Evolutionary conservation across 139 green algal genomes (phyloP).

Genomic region (Coelastrella sp.): DNA sequence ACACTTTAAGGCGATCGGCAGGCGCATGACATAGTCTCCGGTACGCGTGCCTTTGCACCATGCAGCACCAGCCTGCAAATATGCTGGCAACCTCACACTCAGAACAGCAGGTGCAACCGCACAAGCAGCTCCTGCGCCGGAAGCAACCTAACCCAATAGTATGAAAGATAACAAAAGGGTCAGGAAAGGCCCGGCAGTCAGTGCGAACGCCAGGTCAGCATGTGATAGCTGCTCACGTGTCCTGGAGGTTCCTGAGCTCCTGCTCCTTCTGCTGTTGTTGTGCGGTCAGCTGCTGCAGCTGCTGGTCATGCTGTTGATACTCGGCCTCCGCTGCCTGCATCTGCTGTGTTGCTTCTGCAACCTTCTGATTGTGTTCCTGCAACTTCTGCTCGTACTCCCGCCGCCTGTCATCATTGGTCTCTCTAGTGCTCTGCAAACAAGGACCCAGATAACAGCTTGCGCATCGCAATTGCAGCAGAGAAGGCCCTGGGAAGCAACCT

Average conservation of each 20-base stretch:
- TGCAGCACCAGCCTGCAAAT: neutral
- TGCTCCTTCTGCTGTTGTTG: neutral
- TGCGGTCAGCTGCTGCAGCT: neutral
- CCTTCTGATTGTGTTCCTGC: slow-evolving; percentile 1
- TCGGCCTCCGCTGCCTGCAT: neutral
- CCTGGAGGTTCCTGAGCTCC: neutral
- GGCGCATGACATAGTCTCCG: too few species aligned
- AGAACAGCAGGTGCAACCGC: neutral
- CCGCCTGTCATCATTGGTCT: slow-evolving; percentile 25
- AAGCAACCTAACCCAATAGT: neutral
- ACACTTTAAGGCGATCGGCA: too few species aligned
- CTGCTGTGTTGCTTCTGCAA: neutral
- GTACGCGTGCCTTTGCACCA: too few species aligned
- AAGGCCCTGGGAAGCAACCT: too few species aligned
- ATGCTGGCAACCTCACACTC: neutral
- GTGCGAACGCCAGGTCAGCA: too few species aligned
- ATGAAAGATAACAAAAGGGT: too few species aligned
- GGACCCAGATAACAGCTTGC: too few species aligned
- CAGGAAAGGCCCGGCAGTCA: too few species aligned
- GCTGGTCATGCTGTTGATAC: neutral
- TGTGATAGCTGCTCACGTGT: neutral
- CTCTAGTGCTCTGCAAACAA: slow-evolving; percentile 3
- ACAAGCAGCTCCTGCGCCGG: neutral
- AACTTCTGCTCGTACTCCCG: slow-evolving; percentile 22
- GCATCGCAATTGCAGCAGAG: too few species aligned